These are phyloP conservation scores for Geosiphon pyriformis DNA, from an alignment of 192 early-diverging fungal species.

Conservation along the genomic window DNA sequence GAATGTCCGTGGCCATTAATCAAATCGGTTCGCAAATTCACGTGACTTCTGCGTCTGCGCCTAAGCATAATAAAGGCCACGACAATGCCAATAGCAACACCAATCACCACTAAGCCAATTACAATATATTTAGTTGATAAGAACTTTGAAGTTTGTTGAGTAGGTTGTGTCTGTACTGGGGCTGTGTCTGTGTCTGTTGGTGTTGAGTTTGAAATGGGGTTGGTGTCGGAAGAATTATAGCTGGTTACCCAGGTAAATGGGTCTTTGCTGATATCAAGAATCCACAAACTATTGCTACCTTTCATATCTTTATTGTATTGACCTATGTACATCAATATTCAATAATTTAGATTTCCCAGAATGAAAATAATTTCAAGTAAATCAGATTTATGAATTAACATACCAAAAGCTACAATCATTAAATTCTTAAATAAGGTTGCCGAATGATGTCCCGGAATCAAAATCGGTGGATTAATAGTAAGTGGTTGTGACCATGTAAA, in stretches of 20 bases:
- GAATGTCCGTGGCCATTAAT: too few species aligned
- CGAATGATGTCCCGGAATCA: background rate
- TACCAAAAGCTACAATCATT: background rate
- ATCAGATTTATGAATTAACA: background rate
- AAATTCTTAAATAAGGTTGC: background rate
- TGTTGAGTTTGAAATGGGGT: too few species aligned
- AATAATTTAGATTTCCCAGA: background rate
- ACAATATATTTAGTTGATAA: too few species aligned
- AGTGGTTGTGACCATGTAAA: background rate
- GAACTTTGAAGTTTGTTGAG: too few species aligned
- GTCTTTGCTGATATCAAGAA: background rate
- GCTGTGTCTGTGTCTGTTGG: too few species aligned
- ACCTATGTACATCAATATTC: background rate
- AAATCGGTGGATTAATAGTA: background rate
- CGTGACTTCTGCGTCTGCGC: too few species aligned
- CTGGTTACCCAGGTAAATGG: background rate
- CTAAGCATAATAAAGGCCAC: too few species aligned
- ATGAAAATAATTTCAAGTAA: background rate
- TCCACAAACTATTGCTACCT: background rate
- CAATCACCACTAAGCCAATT: too few species aligned
- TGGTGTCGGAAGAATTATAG: too few species aligned
- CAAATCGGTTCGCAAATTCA: too few species aligned
- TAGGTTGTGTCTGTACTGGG: too few species aligned
- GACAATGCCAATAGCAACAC: too few species aligned
- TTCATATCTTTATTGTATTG: background rate